Evolutionary conservation across 2,329 filamentous ascomycete genomes (phyloP), one percentile per base, ranked within the genome.

Genomic region (Ophiocordyceps camponoti-leonardi): DNA sequence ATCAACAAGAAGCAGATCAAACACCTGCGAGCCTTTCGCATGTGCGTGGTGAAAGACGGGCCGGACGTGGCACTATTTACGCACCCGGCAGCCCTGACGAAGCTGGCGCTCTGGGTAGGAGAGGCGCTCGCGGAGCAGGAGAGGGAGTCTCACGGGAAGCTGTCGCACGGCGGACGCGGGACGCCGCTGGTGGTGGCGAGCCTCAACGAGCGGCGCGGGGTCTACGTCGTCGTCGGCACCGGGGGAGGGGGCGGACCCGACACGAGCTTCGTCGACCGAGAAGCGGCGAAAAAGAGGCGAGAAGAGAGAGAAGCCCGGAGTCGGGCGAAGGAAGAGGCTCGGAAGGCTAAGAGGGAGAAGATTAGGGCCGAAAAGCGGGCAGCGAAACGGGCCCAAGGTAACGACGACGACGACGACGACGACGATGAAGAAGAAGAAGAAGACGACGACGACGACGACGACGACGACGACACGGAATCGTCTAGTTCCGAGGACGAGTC

Each of bases 1-100:
- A 83, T 98, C 48, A 85, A 86, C 52, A 98, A 98, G 66, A 82
- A 84, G 48, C 88, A 95, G 56, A 94, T 98, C 58, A 84, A 86
- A 35, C 87, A 95, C 60, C 70, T 98, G 16, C 79, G 86, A 43
- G 84, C 90, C 1, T 98, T 96, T 61, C 84, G 92, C 44, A 87
- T 98, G 73, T 93, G 85, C 31, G 83, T 96, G 4, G 87, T 98
- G 54, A 94, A 93, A 59, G 92, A 96, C 56, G 87, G 90, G 0
- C 86, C 88, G 0, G 92, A 96, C 54, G 83, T 94, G 0, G 67
- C 75, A n/a, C 73, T 96, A 12, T 98, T 98, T 64, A 87, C 82
- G 1, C 90, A 96, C 56, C 88, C 92, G 0, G 86, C 88, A 6
- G 92, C 92, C 2, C 67, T 98, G 22, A 94, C 88, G 2, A 95